A percentile compares a stretch with the other conserved stretches of the same genome.
Evolutionary conservation across 257 asterid genomes (phyloP).

Genomic region (Haberlea rhodopensis): DNA sequence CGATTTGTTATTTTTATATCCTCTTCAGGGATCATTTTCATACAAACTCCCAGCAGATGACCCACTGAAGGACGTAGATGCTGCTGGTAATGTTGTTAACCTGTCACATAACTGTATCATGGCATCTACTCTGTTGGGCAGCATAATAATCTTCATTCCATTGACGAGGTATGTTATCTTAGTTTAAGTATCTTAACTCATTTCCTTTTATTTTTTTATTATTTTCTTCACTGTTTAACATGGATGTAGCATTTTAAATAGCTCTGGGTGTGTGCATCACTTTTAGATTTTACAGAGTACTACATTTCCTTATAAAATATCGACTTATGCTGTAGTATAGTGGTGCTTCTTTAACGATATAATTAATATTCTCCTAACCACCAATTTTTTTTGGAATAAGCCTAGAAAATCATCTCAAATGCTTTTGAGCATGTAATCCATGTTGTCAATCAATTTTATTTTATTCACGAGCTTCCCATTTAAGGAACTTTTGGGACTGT

Average conservation of each 20-base stretch:
- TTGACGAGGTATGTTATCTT: slow-evolving; percentile 54
- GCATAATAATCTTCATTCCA: slow-evolving; percentile 72
- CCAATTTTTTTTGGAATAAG: too few species aligned
- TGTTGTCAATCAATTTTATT: too few species aligned
- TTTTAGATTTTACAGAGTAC: background rate
- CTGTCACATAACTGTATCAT: slow-evolving; percentile 64
- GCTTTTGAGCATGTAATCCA: too few species aligned
- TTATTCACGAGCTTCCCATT: too few species aligned
- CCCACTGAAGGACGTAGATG: slow-evolving; percentile 46
- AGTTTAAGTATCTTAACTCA: background rate
- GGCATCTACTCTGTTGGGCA: slow-evolving; percentile 89
- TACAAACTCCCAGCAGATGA: slow-evolving; percentile 87
- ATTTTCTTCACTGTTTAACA: background rate
- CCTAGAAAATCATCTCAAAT: too few species aligned
- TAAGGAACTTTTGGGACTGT: too few species aligned
- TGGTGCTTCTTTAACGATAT: background rate
- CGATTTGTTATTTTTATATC: slow-evolving; percentile 23
- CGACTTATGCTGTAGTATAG: background rate
- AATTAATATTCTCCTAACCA: too few species aligned
- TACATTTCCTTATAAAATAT: background rate
- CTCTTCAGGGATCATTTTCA: slow-evolving; percentile 83
- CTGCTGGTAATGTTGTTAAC: slow-evolving; percentile 43
- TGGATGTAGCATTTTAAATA: background rate
- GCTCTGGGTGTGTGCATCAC: background rate
- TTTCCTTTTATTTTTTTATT: background rate